Evolutionary conservation across 2,329 filamentous ascomycete species (phyloP), one percentile per base, ranked within the genome.

Genomic region (Penicillium sp.): DNA sequence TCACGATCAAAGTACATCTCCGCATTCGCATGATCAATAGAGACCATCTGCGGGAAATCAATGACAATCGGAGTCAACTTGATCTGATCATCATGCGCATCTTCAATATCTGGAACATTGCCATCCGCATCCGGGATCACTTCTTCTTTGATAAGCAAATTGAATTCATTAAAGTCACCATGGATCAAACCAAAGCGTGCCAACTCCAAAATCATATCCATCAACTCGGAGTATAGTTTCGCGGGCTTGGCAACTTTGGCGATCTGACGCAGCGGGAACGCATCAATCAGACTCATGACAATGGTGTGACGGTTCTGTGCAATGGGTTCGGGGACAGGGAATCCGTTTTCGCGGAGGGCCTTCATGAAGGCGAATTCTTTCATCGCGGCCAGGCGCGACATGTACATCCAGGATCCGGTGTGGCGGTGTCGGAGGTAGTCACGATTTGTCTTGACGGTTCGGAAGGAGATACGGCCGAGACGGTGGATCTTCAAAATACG

Each of bases 111-210:
- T 1, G 53, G 61, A 42, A 45, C 78, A 68, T 63, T 79, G 9
- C 68, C 69, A 50, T 73, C 73, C 15, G 65, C 64, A 10, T 67
- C 53, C 0, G 63, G 59, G 26, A 68, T 65, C 31, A 68, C 68
- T 44, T 79, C 84, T 70, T 97, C 93, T 68, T 94, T 90, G 70
- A 99, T 86, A 31, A 99, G 78, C 59, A 99, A 93, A 71, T 99
- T 99, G 81, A 99, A 99, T 73, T 99, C 95, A 77, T 99, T 99
- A 78, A 95, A 99, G 70, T 99, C 94, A 57, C 94, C 94, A 69
- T 99, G 94, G 56, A 99, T 99, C 44, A 99, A 78, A 6, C 94
- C 94, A 62, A 92, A 85, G 56, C 85, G 85, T 6, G 94, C 93
- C 38, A 99, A 80, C 26, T 86, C 83, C 41, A 99, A 78, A 51